Percentiles rank a stretch among this genome's conserved stretches.
These are phyloP conservation scores for Fistulifera solaris DNA, from an alignment of 108 stramenopile genomes.

Conservation along the genomic window DNA sequence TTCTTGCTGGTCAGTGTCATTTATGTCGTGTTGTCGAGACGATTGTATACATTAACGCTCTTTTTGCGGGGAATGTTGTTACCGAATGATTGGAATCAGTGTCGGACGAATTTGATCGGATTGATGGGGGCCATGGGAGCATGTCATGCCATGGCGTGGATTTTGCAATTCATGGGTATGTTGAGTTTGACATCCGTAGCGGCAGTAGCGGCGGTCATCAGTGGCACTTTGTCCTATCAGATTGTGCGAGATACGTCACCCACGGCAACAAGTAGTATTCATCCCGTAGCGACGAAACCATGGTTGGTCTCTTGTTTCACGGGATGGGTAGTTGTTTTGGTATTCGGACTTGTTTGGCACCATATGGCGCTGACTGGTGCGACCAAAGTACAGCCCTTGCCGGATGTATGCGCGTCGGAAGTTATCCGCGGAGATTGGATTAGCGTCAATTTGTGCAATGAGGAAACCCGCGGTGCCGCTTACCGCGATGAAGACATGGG, in stretches of 20 bases:
- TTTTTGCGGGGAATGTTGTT: slow-evolving; percentile 62
- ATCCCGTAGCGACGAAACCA: not conserved
- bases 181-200: slow-evolving; percentile 26
- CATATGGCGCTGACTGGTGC: slow-evolving; percentile 48
- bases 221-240: slow-evolving; percentile 32
- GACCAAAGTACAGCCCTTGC: slow-evolving; percentile 42
- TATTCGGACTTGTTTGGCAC: slow-evolving; percentile 50
- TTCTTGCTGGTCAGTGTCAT: slow-evolving; percentile 59
- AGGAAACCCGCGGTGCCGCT: slow-evolving; percentile 49
- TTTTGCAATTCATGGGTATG: slow-evolving; percentile 29
- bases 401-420: slow-evolving; percentile 38
- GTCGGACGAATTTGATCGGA: slow-evolving; percentile 35
- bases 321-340: slow-evolving; percentile 28
- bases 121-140: slow-evolving; percentile 25
- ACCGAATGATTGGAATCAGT: slow-evolving; percentile 46
- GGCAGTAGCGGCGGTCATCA: slow-evolving; percentile 24
- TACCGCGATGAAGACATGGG: slow-evolving; percentile 46
- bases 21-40: slow-evolving; percentile 49
- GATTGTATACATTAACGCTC: slow-evolving; percentile 54
- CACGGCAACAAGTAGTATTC: too few relatives aligned
- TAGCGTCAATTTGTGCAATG: slow-evolving; percentile 67
- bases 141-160: slow-evolving; percentile 35
- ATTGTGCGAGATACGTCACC: not conserved
- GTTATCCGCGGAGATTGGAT: slow-evolving; percentile 72
- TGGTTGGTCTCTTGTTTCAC: slow-evolving; percentile 17